Conservation (phyloP, 2,329 filamentous ascomycete genomes). For the Monosporascus sp. region DNA sequence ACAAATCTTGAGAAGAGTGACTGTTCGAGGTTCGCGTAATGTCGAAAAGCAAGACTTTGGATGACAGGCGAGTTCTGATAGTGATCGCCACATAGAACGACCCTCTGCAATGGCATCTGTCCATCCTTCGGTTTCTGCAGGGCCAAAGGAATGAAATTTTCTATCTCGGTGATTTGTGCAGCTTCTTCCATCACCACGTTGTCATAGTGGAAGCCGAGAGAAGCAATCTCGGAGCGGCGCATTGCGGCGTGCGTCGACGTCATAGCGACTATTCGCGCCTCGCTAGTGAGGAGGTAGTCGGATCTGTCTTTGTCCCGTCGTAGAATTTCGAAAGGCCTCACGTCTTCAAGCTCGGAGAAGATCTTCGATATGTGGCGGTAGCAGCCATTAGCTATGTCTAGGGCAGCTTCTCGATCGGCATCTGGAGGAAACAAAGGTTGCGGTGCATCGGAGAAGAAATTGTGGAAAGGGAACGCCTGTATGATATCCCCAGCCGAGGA, state of each 20-base stretch:
- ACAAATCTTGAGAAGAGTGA: slow-evolving; percentile 89
- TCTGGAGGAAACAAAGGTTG: slow-evolving; percentile 74
- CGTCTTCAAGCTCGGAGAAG: slow-evolving; percentile 87
- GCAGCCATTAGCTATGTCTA: slow-evolving; percentile 79
- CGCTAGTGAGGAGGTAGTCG: slow-evolving; percentile 90
- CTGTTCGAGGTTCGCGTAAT: slow-evolving; percentile 94
- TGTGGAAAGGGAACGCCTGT: slow-evolving; percentile 77
- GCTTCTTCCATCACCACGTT: slow-evolving; percentile 99
- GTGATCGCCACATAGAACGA: slow-evolving; percentile 92
- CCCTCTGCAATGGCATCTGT: slow-evolving; percentile 71
- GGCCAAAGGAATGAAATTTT: slow-evolving; percentile 93
- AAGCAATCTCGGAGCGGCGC: slow-evolving; percentile 81
- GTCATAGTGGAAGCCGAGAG: slow-evolving; percentile 93
- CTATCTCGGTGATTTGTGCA: slow-evolving; percentile 94
- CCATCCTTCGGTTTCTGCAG: slow-evolving; percentile 76
- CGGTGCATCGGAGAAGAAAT: slow-evolving; percentile 82
- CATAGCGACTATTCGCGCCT: slow-evolving; percentile 98
- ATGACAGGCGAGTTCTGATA: slow-evolving; percentile 95
- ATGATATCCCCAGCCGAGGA: slow-evolving; percentile 58
- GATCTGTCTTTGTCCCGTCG: slow-evolving; percentile 85
- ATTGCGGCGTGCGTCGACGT: slow-evolving; percentile 97
- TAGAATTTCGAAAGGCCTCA: slow-evolving; percentile 90
- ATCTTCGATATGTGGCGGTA: slow-evolving; percentile 85
- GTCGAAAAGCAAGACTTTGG: slow-evolving; percentile 87
- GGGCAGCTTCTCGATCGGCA: slow-evolving; percentile 57